Evolutionary conservation across 2,329 filamentous ascomycete species (phyloP), one percentile per base, ranked within the genome.

Genomic region (Paecilomyces niveus): DNA sequence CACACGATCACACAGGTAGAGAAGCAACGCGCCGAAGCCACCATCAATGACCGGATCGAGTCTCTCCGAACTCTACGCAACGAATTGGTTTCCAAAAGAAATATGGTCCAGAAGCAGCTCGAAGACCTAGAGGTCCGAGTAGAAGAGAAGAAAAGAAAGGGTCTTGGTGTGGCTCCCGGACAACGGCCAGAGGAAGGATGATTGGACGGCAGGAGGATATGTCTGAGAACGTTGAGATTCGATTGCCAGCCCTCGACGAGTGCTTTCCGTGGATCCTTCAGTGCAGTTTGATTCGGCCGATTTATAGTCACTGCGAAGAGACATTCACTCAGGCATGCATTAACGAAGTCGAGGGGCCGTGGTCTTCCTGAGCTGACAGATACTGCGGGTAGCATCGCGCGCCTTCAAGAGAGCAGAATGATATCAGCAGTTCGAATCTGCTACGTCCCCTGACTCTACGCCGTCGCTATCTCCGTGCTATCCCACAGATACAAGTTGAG

Each of bases 101-200:
- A 74, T 6, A 80, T 80, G 54, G 66, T 87, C 55, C 81, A 86
- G 67, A 77, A 71, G 62, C 86, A 87, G 67, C 80, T 87, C 56
- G 74, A 71, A n/a, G 76, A 80, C 59, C 55, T 83, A 54, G 74
- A 81, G 51, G 70, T 70, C 24, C 77, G 76, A 54, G 69, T 73
- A 24, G 66, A 73, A 21, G 74, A 74, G 32, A 76, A 72, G 61
- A 70, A 73, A 57, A 68, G 71, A 60, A 72, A 76, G 63, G 70
- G 69, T 33, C 61, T 70, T 51, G 64, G 63, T 49, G 68, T 68
- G 1, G 55, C 57, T 11, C 63, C 68, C 56, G 67, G 72, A 64
- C 66, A 71, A 58, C 57, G 61, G 7, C 55, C 60, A 3, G 57
- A 58, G n/a, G 63, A 65, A 52, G 55, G 57, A 24, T 64, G 58